Evolutionary conservation across 306 rosid genomes (phyloP), one percentile per base, ranked within the genome.

Genomic region (Trichosanthes truncata): DNA sequence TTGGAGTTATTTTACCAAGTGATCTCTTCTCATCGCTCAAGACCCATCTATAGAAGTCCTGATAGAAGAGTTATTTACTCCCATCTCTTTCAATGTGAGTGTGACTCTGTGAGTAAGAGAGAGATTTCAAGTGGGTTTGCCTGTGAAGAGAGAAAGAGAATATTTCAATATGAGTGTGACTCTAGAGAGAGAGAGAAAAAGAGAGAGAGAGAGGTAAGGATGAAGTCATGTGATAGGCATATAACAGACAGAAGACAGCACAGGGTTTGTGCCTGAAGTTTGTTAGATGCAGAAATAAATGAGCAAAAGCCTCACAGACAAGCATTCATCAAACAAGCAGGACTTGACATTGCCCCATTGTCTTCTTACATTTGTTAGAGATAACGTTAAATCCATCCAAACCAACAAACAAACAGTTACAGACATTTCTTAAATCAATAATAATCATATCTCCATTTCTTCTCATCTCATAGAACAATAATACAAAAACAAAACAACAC

Each of bases 381-480:
- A 74, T 74, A 49, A 74, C 21, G 25, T 74, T 74, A 74, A 73
- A 26, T 25, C 78, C 31, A 29, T 73, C 33, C 78, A 73, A 17
- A 72, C 36, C 40, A 38, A 51, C 56, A 20, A 71, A 71, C 77
- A 71, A 73, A 73, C 60, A 73, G 8, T 73, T 73, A 0, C 26
- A 74, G 45, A 74, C 78, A 74, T 18, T 29, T 45, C 59, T n/a
- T 9, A 51, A 26, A 46, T 66, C 5, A 38, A 36, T 18, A 38
- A 36, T 18, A 65, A 38, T 7, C 51, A 38, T 3, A n/a, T 26
- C 41, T 49, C 9, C 6, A 51, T 51, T 74, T 35, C 78, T 8
- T 29, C 33, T 29, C 33, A 29, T 68, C 46, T 41, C 75, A 67
- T n/a, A 18, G 15, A 40, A 67, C 75, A 68, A 41, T 68, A 41